phyloP scores from a whole-genome alignment of 164 flowering plant genomes.

The Vitis labrusca region DNA sequence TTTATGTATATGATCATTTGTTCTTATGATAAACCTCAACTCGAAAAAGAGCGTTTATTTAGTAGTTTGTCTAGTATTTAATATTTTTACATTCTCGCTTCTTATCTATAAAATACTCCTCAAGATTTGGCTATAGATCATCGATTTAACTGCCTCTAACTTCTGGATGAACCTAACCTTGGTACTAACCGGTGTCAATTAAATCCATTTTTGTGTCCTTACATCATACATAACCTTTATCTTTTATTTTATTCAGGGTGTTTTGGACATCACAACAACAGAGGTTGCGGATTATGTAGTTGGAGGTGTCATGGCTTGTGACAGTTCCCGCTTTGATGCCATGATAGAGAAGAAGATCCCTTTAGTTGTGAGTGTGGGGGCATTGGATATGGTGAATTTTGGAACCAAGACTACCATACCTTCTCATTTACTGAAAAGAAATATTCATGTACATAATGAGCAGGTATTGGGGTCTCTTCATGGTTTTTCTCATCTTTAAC shows the following conservation, averaged over 20 bases:
- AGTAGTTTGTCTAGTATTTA: not conserved
- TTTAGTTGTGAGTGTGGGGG: slow-evolving; percentile 81
- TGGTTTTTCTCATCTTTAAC: not conserved
- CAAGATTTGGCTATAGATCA: too few relatives aligned
- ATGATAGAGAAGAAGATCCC: slow-evolving; percentile 76
- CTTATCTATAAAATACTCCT: not conserved
- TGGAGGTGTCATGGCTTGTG: slow-evolving; percentile 99
- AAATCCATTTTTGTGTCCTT: not conserved
- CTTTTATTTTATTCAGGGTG: slow-evolving; percentile 48
- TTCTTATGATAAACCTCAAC: too few relatives aligned
- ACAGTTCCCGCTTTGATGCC: slow-evolving; percentile 84
- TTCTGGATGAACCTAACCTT: too few relatives aligned
- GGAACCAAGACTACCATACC: slow-evolving; percentile 79
- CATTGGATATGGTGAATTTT: slow-evolving; percentile 96
- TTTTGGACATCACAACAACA: slow-evolving; percentile 92
- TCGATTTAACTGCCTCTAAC: too few relatives aligned
- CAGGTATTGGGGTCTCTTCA: slow-evolving; percentile 47
- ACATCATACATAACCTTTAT: not conserved
- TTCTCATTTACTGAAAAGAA: slow-evolving; percentile 53
- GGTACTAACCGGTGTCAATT: too few relatives aligned
- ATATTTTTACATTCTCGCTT: not conserved
- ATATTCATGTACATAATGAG: slow-evolving; percentile 70
- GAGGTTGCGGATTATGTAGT: slow-evolving; percentile 93
- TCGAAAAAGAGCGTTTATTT: too few relatives aligned
- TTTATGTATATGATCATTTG: too few relatives aligned